Conservation (phyloP, 1,139 yeast species). For the Yamadazyma atlantica region DNA sequence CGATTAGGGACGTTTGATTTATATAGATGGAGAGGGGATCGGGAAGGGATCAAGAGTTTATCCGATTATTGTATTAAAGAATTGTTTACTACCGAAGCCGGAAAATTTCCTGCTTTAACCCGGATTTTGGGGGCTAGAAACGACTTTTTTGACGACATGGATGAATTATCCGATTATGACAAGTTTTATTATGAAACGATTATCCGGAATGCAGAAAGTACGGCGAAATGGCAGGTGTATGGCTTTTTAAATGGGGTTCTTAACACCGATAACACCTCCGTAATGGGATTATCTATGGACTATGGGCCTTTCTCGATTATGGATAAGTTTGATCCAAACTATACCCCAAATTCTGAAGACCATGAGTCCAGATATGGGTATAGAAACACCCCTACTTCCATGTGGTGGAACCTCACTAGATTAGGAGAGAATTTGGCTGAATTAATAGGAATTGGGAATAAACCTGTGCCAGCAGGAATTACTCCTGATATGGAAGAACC, state of each 20-base stretch:
- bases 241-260: conserved; percentile 93
- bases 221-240: conserved; percentile 87
- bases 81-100: conserved; percentile 44
- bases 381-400: conserved; percentile 76
- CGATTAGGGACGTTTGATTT: conserved; percentile 90
- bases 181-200: conserved; percentile 70
- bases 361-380: conserved; percentile 69
- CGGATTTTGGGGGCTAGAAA: conserved; percentile 16
- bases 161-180: conserved; percentile 58
- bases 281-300: conserved; percentile 83
- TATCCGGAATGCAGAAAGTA: conserved; percentile 68
- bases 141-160: conserved; percentile 21
- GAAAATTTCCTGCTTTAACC: conserved; percentile 36
- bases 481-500: conserved; percentile 50
- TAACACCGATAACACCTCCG: conserved; percentile 90
- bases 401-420: conserved; percentile 92
- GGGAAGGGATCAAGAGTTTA: conserved; percentile 58
- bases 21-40: conserved; percentile 71
- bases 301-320: conserved; percentile 93
- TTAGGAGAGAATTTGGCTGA: conserved; percentile 85
- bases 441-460: conserved; percentile 68
- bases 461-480: conserved; percentile 33
- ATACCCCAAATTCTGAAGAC: conserved; percentile 92
- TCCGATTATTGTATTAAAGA: conserved; percentile 74
- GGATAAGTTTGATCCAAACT: conserved; percentile 80